These are phyloP conservation scores for Suillus spraguei DNA, from an alignment of 768 basidiomycete genomes.

Conservation along the genomic window DNA sequence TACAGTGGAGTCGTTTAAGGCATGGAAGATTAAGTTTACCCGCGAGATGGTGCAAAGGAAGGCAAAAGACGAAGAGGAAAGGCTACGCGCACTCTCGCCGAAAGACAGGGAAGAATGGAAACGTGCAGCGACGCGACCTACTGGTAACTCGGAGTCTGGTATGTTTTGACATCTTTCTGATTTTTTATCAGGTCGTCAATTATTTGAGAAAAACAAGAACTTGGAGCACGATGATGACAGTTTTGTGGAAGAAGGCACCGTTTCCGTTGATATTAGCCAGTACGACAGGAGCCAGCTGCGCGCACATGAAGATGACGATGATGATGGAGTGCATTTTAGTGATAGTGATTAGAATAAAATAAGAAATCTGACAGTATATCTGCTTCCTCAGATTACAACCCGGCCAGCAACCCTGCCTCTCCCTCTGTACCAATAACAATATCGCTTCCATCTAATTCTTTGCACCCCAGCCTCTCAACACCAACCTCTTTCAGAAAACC, in stretches of 20 bases:
- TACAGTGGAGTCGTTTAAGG: conserved; percentile 75
- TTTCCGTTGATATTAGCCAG: conserved; percentile 87
- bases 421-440: conserved; percentile 55
- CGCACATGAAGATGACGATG: conserved; percentile 51
- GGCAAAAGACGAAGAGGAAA: conserved; percentile 77
- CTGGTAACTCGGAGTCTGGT: conserved; percentile 51
- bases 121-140: conserved; percentile 57
- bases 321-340: conserved; percentile 71
- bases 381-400: conserved; percentile 43
- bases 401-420: conserved; percentile 59
- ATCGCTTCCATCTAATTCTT: conserved; percentile 54
- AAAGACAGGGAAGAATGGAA: conserved; percentile 89
- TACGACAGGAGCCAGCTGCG: conserved; percentile 72
- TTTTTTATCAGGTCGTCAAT: conserved; percentile 72
- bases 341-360: conserved; percentile 71
- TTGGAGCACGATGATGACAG: conserved; percentile 74
- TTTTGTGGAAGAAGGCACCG: conserved; percentile 81
- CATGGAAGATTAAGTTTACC: conserved; percentile 82
- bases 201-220: conserved; percentile 83
- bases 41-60: conserved; percentile 61
- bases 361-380: conserved; percentile 15
- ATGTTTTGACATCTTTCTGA: conserved; percentile 12
- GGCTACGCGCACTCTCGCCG: conserved; percentile 63
- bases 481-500: conserved; percentile 67
- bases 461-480: conserved; percentile 57